Evolutionary conservation across 768 basidiomycete genomes (phyloP).

Genomic region (Gloeopeniophorella convolvens): DNA sequence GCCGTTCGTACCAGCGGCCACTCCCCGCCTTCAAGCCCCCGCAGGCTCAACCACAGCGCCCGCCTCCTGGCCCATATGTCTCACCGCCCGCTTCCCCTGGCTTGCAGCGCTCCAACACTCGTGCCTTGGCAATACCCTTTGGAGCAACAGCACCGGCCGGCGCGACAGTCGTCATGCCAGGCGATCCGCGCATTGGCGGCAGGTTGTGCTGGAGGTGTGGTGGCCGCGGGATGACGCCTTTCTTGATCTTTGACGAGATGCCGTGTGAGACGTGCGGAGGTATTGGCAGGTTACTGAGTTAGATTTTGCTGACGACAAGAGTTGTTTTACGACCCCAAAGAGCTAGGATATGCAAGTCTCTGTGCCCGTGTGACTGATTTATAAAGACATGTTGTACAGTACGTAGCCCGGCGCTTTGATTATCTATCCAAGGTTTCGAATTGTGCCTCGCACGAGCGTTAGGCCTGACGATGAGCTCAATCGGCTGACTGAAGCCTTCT

Average conservation of each 20-base stretch:
- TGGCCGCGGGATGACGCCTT: conserved; percentile 46
- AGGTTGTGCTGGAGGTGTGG: conserved; percentile 56
- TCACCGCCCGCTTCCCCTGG: background rate
- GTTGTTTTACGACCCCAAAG: too few relatives aligned
- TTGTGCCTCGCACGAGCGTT: too few relatives aligned
- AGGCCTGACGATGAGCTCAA: too few relatives aligned
- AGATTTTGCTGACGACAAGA: too few relatives aligned
- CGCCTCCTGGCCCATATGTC: conserved; percentile 1
- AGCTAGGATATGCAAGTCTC: too few relatives aligned
- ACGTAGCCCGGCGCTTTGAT: too few relatives aligned
- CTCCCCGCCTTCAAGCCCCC: conserved; percentile 18
- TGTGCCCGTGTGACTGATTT: too few relatives aligned
- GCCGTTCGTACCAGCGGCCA: conserved; percentile 20
- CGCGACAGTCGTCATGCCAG: conserved; percentile 46
- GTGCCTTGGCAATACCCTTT: conserved; percentile 22
- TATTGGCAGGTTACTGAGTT: conserved; percentile 40
- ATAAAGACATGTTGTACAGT: background rate
- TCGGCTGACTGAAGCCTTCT: too few relatives aligned
- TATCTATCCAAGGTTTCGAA: too few relatives aligned
- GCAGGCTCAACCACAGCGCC: background rate
- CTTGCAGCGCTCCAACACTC: background rate
- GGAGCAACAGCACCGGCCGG: conserved; percentile 31
- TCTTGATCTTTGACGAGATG: conserved; percentile 48
- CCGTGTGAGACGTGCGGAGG: conserved; percentile 58
- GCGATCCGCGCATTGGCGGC: conserved; percentile 69